Evolutionary conservation across 2,329 filamentous ascomycete species (phyloP).

Genomic region (Claviceps purpurea): DNA sequence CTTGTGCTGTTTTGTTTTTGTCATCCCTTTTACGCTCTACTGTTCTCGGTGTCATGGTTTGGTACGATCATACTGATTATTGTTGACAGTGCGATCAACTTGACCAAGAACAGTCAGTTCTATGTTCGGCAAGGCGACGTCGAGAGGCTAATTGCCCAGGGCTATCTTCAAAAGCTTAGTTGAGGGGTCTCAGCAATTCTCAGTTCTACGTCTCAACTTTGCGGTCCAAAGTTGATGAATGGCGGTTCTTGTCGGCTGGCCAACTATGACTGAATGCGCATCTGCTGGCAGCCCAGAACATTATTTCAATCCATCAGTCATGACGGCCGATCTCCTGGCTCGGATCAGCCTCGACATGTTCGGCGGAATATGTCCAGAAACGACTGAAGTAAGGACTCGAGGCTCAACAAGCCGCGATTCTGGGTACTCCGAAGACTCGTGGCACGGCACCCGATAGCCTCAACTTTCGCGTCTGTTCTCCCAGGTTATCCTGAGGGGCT

Average conservation of each 20-base stretch:
- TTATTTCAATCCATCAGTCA: too few species aligned
- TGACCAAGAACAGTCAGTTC: constrained; percentile 97
- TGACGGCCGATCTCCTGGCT: neutral
- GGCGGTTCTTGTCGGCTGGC: neutral
- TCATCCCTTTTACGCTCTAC: neutral
- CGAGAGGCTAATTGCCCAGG: constrained; percentile 83
- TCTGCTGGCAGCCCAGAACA: neutral
- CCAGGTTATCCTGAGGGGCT: neutral
- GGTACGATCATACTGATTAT: constrained; percentile 7
- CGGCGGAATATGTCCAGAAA: neutral
- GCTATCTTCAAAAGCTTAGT: constrained; percentile 81
- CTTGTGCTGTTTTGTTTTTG: neutral
- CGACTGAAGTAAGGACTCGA: neutral
- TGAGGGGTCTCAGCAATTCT: constrained; percentile 29
- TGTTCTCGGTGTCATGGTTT: neutral
- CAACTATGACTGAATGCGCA: neutral
- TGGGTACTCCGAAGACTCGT: too few species aligned
- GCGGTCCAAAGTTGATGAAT: neutral
- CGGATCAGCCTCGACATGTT: too few species aligned
- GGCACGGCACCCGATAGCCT: too few species aligned
- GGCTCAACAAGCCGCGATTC: too few species aligned
- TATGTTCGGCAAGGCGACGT: constrained; percentile 94
- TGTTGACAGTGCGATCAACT: constrained; percentile 63
- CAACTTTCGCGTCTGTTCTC: neutral
- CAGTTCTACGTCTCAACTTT: neutral